phyloP scores from a whole-genome alignment of 805 yeast species.

The Lipomyces yamadae region DNA sequence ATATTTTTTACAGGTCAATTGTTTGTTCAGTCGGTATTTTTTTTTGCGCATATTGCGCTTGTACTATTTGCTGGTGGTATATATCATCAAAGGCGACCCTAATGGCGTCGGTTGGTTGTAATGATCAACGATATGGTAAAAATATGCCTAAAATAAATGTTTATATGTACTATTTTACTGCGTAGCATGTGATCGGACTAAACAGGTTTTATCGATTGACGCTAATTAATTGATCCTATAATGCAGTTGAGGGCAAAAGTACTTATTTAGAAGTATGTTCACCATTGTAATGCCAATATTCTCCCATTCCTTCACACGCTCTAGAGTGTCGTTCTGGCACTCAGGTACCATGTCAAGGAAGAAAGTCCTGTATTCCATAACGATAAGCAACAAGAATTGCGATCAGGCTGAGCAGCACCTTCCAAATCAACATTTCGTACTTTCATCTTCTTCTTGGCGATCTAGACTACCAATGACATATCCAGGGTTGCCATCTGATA shows the following conservation, averaged over 20 bases:
- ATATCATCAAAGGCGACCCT: not conserved
- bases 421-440: not conserved
- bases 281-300: not conserved
- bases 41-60: not conserved
- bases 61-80: not conserved
- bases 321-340: not conserved
- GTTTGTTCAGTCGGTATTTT: slow-evolving; percentile 2
- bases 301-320: not conserved
- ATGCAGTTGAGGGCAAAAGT: not conserved
- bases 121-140: not conserved
- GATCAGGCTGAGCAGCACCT: not conserved
- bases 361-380: not conserved
- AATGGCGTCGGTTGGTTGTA: not conserved
- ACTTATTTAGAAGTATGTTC: not conserved
- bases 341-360: not conserved
- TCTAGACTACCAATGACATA: not conserved
- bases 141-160: not conserved
- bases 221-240: not conserved
- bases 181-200: not conserved
- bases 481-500: not conserved
- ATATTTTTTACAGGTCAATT: not conserved
- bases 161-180: not conserved
- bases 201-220: not conserved
- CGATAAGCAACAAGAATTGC: not conserved
- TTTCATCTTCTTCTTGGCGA: not conserved